phyloP scores from a whole-genome alignment of 1,284 basidiomycete species.

The Agaricales sp. region DNA sequence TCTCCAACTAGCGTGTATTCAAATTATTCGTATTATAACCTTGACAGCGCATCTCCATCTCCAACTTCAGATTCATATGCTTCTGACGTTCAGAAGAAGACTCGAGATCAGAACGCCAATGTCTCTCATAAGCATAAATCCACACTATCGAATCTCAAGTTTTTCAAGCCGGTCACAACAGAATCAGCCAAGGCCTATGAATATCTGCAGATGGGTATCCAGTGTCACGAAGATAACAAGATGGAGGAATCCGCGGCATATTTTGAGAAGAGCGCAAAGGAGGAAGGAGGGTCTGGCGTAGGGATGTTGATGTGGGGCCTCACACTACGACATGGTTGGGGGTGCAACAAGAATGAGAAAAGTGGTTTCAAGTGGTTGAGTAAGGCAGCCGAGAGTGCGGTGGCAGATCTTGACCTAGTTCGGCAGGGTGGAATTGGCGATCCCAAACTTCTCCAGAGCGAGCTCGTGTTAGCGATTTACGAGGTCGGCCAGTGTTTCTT shows the following conservation, averaged over 20 bases:
- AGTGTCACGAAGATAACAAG: constrained; percentile 72
- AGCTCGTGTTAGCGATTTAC: constrained; percentile 83
- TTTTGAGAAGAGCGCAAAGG: constrained; percentile 74
- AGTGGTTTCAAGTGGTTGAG: constrained; percentile 77
- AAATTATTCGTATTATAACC: constrained; percentile 54
- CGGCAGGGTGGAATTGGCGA: constrained; percentile 28
- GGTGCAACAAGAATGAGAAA: constrained; percentile 66
- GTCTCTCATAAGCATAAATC: too few relatives aligned
- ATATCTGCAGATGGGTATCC: constrained; percentile 69
- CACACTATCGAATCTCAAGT: neutral
- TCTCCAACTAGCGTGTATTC: constrained; percentile 51
- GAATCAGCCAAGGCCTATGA: constrained; percentile 38
- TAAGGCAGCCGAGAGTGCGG: constrained; percentile 71
- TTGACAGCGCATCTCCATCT: constrained; percentile 26
- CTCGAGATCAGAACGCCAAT: too few relatives aligned
- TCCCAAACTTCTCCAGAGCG: constrained; percentile 40
- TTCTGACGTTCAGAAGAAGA: too few relatives aligned
- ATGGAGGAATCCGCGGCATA: constrained; percentile 63
- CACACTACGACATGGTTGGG: constrained; percentile 85
- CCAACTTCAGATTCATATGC: constrained; percentile 10
- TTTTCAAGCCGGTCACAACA: neutral
- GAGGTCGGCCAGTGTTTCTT: constrained; percentile 91
- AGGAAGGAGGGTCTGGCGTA: constrained; percentile 72
- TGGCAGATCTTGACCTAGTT: constrained; percentile 59
- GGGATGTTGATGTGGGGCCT: constrained; percentile 93